Evolutionary conservation across 148 eudicot genomes (phyloP).

Genomic region (Fagopyrum homotropicum): DNA sequence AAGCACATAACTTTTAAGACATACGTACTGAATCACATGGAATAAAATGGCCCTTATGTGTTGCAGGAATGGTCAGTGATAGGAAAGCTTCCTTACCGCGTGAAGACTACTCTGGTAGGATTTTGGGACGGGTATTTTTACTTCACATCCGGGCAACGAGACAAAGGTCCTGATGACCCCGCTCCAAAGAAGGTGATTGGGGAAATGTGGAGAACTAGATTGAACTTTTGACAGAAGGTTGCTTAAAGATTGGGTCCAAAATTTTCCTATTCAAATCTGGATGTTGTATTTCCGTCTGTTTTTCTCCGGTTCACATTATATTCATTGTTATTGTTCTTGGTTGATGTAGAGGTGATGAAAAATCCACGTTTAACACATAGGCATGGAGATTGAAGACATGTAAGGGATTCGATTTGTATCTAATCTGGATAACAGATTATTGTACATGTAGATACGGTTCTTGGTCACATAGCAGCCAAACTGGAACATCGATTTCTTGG

Average conservation of each 20-base stretch:
- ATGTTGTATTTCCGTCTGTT: background rate
- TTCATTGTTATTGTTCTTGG: background rate
- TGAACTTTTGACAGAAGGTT: conserved; percentile 29
- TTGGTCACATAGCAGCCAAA: background rate
- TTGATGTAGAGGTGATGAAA: background rate
- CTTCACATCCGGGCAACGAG: conserved; percentile 93
- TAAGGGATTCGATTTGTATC: background rate
- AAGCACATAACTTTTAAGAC: too few relatives aligned
- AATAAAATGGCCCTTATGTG: background rate
- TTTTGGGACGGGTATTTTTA: conserved; percentile 88
- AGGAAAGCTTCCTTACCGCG: conserved; percentile 89
- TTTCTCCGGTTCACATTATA: background rate
- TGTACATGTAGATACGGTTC: background rate
- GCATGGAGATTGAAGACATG: background rate
- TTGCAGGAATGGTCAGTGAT: conserved; percentile 83
- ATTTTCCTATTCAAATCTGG: background rate
- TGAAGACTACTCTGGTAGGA: conserved; percentile 89
- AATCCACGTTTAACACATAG: too few relatives aligned
- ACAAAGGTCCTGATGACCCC: conserved; percentile 89
- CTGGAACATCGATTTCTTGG: background rate
- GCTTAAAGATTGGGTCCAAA: background rate
- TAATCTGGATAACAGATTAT: background rate
- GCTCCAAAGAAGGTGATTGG: conserved; percentile 83
- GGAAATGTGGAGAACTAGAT: conserved; percentile 93
- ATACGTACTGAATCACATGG: background rate